A percentile compares a stretch with the other conserved stretches of the same genome.
Evolutionary conservation across 73 alveolate species (phyloP).

Genomic region (Tetrahymena malaccensis): DNA sequence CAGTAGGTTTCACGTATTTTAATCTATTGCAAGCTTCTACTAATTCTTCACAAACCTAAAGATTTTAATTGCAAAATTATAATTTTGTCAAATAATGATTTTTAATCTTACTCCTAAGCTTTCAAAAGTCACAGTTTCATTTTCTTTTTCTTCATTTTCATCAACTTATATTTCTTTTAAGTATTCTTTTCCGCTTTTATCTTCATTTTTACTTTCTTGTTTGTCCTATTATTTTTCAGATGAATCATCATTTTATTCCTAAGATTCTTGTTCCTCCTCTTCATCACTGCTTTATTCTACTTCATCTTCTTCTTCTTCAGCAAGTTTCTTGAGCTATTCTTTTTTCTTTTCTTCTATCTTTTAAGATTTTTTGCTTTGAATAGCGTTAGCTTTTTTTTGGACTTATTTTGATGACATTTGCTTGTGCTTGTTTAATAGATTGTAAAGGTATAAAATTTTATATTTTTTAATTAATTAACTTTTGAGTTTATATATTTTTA

Average conservation of each 20-base stretch:
- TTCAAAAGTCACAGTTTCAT: not conserved
- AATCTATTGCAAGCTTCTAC: slow-evolving; percentile 70
- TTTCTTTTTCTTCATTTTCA: not conserved
- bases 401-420: not conserved
- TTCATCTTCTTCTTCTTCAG: not conserved
- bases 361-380: not conserved
- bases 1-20: slow-evolving; percentile 78
- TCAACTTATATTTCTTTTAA: not conserved
- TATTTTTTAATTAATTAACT: not conserved
- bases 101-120: not conserved
- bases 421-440: not conserved
- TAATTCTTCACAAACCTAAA: slow-evolving; percentile 75
- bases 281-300: not conserved
- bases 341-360: not conserved
- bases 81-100: not conserved
- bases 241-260: not conserved
- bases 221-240: not conserved
- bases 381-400: not conserved
- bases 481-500: not conserved
- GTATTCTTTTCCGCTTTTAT: not conserved
- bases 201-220: not conserved
- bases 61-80: not conserved
- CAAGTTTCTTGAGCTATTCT: not conserved
- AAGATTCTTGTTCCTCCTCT: not conserved
- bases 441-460: not conserved